Evolutionary conservation across 371 early-diverging fungal genomes (phyloP).

Genomic region (Rhizopus delemar): DNA sequence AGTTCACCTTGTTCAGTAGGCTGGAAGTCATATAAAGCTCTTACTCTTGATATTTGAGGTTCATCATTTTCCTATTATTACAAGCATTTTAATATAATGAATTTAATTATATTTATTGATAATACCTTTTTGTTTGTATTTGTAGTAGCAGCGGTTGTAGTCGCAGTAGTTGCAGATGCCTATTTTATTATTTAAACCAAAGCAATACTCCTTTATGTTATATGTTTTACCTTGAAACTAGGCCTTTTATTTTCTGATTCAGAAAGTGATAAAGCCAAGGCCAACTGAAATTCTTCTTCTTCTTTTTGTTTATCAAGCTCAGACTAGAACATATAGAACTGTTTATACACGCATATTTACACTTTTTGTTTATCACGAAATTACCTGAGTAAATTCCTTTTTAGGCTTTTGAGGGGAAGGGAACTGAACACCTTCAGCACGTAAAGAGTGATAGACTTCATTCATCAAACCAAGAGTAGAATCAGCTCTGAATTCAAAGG

Average conservation of each 20-base stretch:
- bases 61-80: conserved; percentile 10
- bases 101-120: background rate
- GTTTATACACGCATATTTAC: background rate
- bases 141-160: conserved; percentile 3
- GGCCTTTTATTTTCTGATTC: conserved; percentile 56
- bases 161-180: conserved; percentile 25
- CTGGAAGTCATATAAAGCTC: conserved; percentile 84
- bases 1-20: conserved; percentile 85
- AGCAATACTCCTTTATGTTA: conserved; percentile 21
- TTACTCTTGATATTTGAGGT: conserved; percentile 69
- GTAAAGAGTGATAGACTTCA: conserved; percentile 76
- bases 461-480: conserved; percentile 84
- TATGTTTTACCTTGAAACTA: conserved; percentile 37
- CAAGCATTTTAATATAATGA: background rate
- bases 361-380: background rate
- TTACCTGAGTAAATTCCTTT: conserved; percentile 67
- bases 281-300: conserved; percentile 89
- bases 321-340: conserved; percentile 28
- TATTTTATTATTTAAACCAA: conserved; percentile 4
- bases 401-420: conserved; percentile 83
- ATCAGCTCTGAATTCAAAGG: conserved; percentile 80
- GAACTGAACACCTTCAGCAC: conserved; percentile 67
- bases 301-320: conserved; percentile 81
- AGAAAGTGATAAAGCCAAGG: conserved; percentile 87
- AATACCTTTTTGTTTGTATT: conserved; percentile 1